These are phyloP conservation scores for Geum urbanum DNA, from an alignment of 306 rosid species.

Conservation along the genomic window DNA sequence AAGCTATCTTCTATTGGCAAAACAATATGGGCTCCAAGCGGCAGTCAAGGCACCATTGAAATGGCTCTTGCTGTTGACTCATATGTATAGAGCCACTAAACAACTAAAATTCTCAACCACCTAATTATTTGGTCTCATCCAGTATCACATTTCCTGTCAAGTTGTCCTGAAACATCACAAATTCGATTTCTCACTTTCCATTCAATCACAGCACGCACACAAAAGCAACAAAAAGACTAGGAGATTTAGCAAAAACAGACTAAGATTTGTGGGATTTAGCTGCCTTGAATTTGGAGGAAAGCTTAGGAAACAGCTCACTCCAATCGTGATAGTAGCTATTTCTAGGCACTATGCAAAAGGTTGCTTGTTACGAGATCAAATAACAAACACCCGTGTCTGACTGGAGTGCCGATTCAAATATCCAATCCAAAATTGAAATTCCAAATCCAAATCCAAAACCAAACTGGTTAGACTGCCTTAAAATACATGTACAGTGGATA, in stretches of 20 bases:
- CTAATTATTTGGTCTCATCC: background rate
- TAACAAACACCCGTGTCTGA: conserved; percentile 89
- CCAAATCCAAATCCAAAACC: background rate
- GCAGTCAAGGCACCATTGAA: conserved; percentile 33
- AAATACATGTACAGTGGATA: conserved; percentile 16
- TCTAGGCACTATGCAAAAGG: conserved; percentile 66
- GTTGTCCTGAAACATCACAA: background rate
- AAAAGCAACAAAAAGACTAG: background rate
- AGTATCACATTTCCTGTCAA: background rate
- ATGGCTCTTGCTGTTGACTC: conserved; percentile 32
- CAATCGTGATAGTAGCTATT: conserved; percentile 52
- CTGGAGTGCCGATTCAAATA: conserved; percentile 31
- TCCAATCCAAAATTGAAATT: background rate
- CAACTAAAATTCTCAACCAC: background rate
- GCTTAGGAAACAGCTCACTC: conserved; percentile 22
- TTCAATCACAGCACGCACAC: background rate
- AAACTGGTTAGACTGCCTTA: no score
- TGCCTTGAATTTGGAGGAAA: conserved; percentile 46
- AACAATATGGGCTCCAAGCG: conserved; percentile 29
- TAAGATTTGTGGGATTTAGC: conserved; percentile 22
- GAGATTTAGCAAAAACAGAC: background rate
- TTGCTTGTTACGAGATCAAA: conserved; percentile 31
- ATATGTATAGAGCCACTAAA: conserved; percentile 11
- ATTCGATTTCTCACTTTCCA: background rate
- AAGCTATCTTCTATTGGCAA: conserved; percentile 27